phyloP scores from a whole-genome alignment of 1,284 basidiomycete species.

The Austroboletus niveus region DNA sequence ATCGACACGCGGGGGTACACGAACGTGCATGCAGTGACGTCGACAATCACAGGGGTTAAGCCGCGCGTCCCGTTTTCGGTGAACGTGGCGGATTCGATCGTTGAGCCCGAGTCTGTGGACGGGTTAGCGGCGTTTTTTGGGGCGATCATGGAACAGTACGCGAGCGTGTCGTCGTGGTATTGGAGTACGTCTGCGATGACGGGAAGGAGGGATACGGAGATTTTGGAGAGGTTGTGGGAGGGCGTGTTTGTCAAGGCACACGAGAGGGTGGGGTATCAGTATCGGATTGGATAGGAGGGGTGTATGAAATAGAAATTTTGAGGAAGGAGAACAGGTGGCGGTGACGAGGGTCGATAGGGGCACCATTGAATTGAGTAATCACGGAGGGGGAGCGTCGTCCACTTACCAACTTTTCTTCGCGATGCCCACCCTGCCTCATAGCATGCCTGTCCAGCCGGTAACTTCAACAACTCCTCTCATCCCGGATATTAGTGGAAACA shows the following conservation, averaged over 20 bases:
- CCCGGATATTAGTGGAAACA: too few species aligned
- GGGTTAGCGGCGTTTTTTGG: conserved; percentile 17
- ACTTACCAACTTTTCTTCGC: too few species aligned
- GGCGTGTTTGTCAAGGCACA: conserved; percentile 21
- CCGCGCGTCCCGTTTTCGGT: conserved; percentile 9
- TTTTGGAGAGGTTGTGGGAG: conserved; percentile 15
- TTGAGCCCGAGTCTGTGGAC: conserved; percentile 16
- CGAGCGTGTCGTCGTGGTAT: conserved; percentile 4
- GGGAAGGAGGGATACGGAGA: conserved; percentile 17
- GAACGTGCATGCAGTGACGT: not conserved
- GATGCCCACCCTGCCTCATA: too few species aligned
- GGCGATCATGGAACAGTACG: conserved; percentile 10
- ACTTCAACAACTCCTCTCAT: too few species aligned
- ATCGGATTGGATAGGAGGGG: not conserved
- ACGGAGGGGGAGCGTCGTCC: too few species aligned
- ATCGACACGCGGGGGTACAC: conserved; percentile 19
- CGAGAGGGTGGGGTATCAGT: not conserved
- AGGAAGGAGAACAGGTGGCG: too few species aligned
- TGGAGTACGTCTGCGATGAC: conserved; percentile 17
- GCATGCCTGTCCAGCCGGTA: too few species aligned
- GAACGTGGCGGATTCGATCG: conserved; percentile 18
- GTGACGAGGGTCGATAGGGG: too few species aligned
- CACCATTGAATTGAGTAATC: too few species aligned
- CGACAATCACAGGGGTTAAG: not conserved
- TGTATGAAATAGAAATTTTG: too few species aligned